These are phyloP conservation scores for Isatis tinctoria DNA, from an alignment of 345 rosid genomes.

Conservation along the genomic window DNA sequence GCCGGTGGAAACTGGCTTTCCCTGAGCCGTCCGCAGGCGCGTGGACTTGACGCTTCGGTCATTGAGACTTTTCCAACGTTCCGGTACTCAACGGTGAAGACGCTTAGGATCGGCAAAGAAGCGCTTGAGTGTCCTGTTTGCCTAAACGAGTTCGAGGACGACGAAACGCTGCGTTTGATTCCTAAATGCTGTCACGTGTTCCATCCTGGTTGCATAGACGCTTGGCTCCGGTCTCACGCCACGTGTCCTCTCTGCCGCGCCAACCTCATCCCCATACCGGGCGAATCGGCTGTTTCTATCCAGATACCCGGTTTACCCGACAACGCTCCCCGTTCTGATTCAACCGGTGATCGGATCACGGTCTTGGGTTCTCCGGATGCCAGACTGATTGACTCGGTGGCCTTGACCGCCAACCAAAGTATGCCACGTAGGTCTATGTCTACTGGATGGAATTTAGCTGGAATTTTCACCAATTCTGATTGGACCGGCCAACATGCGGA, in stretches of 20 bases:
- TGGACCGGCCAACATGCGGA: constrained; percentile 57
- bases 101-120: constrained; percentile 50
- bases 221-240: constrained; percentile 66
- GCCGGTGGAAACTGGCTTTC: constrained; percentile 26
- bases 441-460: constrained; percentile 55
- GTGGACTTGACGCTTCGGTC: constrained; percentile 59
- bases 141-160: constrained; percentile 76
- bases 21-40: constrained; percentile 24
- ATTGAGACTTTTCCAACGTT: constrained; percentile 68
- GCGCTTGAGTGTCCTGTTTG: constrained; percentile 86
- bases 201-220: constrained; percentile 72
- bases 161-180: constrained; percentile 70
- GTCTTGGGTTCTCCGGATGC: constrained; percentile 26
- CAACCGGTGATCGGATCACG: not conserved
- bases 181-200: constrained; percentile 88
- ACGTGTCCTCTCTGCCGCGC: constrained; percentile 92
- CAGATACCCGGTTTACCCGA: constrained; percentile 22
- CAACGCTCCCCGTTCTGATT: not conserved
- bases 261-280: constrained; percentile 53
- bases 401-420: constrained; percentile 26
- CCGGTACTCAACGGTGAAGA: constrained; percentile 58
- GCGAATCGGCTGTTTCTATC: constrained; percentile 29
- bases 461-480: constrained; percentile 51
- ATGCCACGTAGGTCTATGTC: constrained; percentile 56
- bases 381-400: constrained; percentile 26